Conservation (phyloP, 164 flowering plant genomes). For the Magnolia sinica region DNA sequence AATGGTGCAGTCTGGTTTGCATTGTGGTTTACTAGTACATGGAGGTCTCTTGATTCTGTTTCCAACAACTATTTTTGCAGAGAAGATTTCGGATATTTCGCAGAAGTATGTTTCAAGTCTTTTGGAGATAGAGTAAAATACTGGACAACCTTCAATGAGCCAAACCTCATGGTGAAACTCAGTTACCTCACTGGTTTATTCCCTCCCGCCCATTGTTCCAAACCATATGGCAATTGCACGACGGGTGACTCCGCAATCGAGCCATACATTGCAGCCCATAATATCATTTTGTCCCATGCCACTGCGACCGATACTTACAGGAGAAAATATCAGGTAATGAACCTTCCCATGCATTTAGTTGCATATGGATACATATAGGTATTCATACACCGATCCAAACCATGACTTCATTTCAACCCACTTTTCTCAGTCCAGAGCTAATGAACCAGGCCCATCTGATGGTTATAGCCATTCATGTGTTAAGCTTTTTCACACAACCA, state of each 20-base stretch:
- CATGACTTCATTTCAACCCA: too few species aligned
- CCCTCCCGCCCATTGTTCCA: conserved; percentile 11
- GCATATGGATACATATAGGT: too few species aligned
- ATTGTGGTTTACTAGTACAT: not conserved
- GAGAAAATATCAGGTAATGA: conserved; percentile 9
- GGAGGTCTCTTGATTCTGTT: conserved; percentile 2
- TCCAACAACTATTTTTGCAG: not conserved
- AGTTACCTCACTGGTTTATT: conserved; percentile 4
- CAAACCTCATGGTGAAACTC: not conserved
- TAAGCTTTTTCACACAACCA: not conserved
- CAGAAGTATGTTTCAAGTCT: conserved; percentile 5
- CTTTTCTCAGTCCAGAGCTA: too few species aligned
- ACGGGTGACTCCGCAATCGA: conserved; percentile 2
- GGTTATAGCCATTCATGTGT: too few species aligned
- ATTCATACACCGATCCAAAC: too few species aligned
- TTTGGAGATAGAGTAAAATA: conserved; percentile 15
- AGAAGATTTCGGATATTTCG: conserved; percentile 8
- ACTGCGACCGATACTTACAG: conserved; percentile 8
- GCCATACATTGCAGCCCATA: conserved; percentile 13
- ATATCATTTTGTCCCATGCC: conserved; percentile 10
- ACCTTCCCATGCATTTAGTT: too few species aligned
- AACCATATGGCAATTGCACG: not conserved
- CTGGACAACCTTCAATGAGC: conserved; percentile 12
- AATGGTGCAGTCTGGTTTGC: too few species aligned
- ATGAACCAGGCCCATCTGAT: too few species aligned